Conservation (phyloP, 331 rosid species). For the Dryas integrifolia region DNA sequence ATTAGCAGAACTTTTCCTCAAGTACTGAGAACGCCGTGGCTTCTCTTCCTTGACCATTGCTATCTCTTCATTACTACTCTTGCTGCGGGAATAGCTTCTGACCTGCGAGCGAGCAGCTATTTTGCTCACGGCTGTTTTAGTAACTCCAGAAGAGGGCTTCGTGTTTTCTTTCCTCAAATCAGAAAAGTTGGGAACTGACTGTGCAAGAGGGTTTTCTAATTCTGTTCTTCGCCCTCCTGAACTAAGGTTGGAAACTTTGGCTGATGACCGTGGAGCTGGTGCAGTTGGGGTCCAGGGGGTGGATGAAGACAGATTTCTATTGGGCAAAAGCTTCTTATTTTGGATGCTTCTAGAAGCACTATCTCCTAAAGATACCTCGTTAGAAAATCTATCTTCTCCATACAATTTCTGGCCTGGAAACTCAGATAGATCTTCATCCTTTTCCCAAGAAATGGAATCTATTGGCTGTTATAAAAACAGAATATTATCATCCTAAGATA, state of each 20-base stretch:
- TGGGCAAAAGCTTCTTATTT: conserved; percentile 51
- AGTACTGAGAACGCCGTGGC: conserved; percentile 51
- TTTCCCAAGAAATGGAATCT: conserved; percentile 71
- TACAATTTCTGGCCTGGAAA: conserved; percentile 53
- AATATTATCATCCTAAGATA: conserved; percentile 23
- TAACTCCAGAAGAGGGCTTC: conserved; percentile 67
- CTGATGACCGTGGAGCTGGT: conserved; percentile 56
- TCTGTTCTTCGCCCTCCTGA: conserved; percentile 66
- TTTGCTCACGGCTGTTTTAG: conserved; percentile 67
- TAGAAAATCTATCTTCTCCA: conserved; percentile 38
- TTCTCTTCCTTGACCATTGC: conserved; percentile 70
- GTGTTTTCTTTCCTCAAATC: conserved; percentile 96
- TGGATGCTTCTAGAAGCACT: conserved; percentile 53
- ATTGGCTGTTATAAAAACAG: conserved; percentile 55
- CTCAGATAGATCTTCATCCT: conserved; percentile 67
- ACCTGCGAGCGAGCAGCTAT: conserved; percentile 55
- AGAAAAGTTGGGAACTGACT: conserved; percentile 91
- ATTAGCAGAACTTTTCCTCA: conserved; percentile 59
- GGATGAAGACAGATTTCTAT: conserved; percentile 51
- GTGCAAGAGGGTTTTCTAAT: conserved; percentile 70
- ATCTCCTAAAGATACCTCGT: conserved; percentile 45
- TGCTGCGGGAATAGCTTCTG: conserved; percentile 62
- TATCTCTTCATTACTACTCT: conserved; percentile 59
- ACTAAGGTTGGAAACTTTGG: conserved; percentile 45
- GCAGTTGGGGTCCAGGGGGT: conserved; percentile 49